These are phyloP conservation scores for Kwoniella heveanensis DNA, from an alignment of 768 basidiomycete genomes.

Conservation along the genomic window DNA sequence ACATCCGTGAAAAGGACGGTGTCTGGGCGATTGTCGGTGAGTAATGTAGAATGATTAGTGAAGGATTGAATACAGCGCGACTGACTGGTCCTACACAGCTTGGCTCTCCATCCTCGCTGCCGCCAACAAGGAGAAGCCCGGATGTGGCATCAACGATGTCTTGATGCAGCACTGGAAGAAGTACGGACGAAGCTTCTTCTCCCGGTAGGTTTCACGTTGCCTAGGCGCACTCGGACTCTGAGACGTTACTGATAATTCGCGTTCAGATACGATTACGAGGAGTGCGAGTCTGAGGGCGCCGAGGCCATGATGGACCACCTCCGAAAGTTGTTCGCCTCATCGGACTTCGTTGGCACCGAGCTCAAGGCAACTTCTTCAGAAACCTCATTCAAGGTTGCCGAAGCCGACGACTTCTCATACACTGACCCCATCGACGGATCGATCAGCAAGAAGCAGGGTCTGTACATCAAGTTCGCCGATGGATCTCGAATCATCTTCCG, in stretches of 20 bases:
- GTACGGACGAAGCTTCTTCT: constrained; percentile 98
- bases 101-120: constrained; percentile 95
- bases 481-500: constrained; percentile 95
- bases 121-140: constrained; percentile 68
- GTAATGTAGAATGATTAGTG: constrained; percentile 42
- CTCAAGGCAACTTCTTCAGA: constrained; percentile 69
- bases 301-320: constrained; percentile 78
- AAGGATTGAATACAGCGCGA: not conserved
- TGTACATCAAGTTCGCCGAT: constrained; percentile 86
- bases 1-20: constrained; percentile 99
- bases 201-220: constrained; percentile 58
- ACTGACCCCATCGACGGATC: constrained; percentile 97
- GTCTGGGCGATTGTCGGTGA: constrained; percentile 93
- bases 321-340: constrained; percentile 66
- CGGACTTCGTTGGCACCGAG: constrained; percentile 67
- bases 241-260: not conserved
- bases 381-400: constrained; percentile 73
- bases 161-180: constrained; percentile 81
- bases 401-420: constrained; percentile 87
- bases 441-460: constrained; percentile 91
- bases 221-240: no score
- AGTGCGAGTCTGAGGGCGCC: constrained; percentile 88
- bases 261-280: constrained; percentile 93
- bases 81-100: constrained; percentile 60
- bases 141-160: constrained; percentile 76